A percentile compares a stretch with the other conserved stretches of the same genome.
These are phyloP conservation scores for Sporodiniella umbellata DNA, from an alignment of 371 early-diverging fungal species.

Conservation along the genomic window DNA sequence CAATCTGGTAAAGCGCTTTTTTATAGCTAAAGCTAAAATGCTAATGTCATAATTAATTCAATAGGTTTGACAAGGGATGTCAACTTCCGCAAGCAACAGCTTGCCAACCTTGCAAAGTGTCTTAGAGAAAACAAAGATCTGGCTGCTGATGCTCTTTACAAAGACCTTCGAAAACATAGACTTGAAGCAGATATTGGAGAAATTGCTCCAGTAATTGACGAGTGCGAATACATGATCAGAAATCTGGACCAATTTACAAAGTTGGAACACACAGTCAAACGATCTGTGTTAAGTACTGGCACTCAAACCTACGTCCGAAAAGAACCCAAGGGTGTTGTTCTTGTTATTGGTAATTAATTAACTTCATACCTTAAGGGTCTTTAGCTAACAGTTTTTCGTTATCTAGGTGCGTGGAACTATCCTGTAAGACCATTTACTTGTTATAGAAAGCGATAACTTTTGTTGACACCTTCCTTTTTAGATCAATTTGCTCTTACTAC, in stretches of 20 bases:
- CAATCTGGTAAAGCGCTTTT: slow-evolving; percentile 26
- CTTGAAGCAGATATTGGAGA: slow-evolving; percentile 59
- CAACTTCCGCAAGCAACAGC: slow-evolving; percentile 72
- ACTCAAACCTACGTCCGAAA: slow-evolving; percentile 50
- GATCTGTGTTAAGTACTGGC: slow-evolving; percentile 32
- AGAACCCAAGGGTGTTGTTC: slow-evolving; percentile 76
- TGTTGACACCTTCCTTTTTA: slow-evolving; percentile 7
- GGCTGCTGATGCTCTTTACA: slow-evolving; percentile 61
- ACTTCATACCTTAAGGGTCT: background rate
- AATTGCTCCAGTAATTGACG: slow-evolving; percentile 59
- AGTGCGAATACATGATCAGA: slow-evolving; percentile 59
- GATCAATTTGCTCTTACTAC: slow-evolving; percentile 63
- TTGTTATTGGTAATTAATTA: slow-evolving; percentile 55
- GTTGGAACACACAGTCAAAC: slow-evolving; percentile 22
- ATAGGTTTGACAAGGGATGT: slow-evolving; percentile 56
- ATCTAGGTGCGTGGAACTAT: slow-evolving; percentile 85
- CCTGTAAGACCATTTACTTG: slow-evolving; percentile 43
- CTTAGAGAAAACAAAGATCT: slow-evolving; percentile 63
- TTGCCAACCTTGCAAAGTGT: slow-evolving; percentile 59
- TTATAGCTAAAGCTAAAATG: background rate
- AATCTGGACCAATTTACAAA: slow-evolving; percentile 33
- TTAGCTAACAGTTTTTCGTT: background rate
- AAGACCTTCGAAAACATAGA: slow-evolving; percentile 66
- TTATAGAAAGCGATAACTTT: background rate
- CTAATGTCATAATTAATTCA: background rate